Conservation (phyloP, 225 moss, liverwort and hornwort genomes). For the Climacium dendroides region DNA sequence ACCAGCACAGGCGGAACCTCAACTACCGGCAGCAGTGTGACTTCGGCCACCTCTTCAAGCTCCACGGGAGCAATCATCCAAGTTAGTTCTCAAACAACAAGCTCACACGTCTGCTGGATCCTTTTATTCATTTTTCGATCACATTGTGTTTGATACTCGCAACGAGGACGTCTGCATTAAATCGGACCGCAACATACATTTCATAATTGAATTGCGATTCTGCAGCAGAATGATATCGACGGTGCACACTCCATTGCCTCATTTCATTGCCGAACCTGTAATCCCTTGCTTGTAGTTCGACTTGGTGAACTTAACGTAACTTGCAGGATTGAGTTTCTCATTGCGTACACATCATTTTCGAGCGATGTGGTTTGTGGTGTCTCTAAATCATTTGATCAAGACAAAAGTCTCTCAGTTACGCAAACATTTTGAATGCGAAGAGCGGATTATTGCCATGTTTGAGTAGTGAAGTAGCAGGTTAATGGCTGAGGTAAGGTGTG, state of each 20-base stretch:
- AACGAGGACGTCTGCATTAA: background rate
- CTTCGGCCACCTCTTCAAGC: slow-evolving; percentile 24
- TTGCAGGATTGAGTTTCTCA: background rate
- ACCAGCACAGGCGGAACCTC: slow-evolving; percentile 33
- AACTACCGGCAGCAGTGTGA: slow-evolving; percentile 28
- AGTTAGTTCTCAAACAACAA: slow-evolving; percentile 11
- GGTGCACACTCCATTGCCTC: background rate
- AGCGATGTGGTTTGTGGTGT: background rate
- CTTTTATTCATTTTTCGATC: background rate
- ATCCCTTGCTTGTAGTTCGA: background rate
- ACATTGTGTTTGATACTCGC: background rate
- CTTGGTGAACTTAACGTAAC: background rate
- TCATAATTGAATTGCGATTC: background rate
- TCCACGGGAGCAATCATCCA: slow-evolving; percentile 40
- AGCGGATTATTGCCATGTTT: background rate
- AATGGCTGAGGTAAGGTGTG: background rate
- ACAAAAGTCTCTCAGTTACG: background rate
- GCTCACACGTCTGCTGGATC: background rate
- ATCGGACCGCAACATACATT: background rate
- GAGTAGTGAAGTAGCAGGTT: background rate
- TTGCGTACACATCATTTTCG: background rate
- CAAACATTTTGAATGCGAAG: background rate
- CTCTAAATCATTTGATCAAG: background rate
- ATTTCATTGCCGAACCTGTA: background rate
- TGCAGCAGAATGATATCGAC: background rate